A percentile compares a stretch with the other conserved stretches of the same genome.
phyloP scores from a whole-genome alignment of 352 stramenopile species.

The Elongisporangium anandrum region DNA sequence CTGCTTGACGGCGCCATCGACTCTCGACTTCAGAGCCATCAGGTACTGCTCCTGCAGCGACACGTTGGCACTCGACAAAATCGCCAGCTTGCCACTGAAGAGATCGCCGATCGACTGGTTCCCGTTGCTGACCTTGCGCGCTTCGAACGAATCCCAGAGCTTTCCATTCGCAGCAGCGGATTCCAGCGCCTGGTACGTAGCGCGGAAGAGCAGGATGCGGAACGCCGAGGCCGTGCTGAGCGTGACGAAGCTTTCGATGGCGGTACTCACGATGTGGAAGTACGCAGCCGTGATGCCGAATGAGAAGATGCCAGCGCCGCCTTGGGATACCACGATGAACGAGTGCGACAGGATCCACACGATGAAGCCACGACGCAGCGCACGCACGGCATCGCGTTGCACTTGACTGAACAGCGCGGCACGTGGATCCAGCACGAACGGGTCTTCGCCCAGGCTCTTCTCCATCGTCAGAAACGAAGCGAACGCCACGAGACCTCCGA shows the following conservation, averaged over 20 bases:
- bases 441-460: constrained; percentile 32
- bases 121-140: constrained; percentile 1
- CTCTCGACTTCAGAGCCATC: constrained; percentile 22
- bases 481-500: constrained; percentile 36
- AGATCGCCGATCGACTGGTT: constrained; percentile 12
- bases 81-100: constrained; percentile 4
- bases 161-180: constrained; percentile 13
- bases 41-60: constrained; percentile 47
- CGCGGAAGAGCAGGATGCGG: constrained; percentile 47
- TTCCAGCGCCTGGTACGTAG: constrained; percentile 23
- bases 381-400: constrained; percentile 40
- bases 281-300: constrained; percentile 16
- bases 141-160: constrained; percentile 28
- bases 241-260: constrained; percentile 38
- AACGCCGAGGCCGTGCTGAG: constrained; percentile 41
- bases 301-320: constrained; percentile 10
- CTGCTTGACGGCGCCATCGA: constrained; percentile 23
- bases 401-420: constrained; percentile 27
- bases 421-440: constrained; percentile 46
- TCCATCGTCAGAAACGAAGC: constrained; percentile 38
- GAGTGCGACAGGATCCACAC: constrained; percentile 33
- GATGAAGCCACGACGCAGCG: constrained; percentile 33
- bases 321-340: constrained; percentile 1
- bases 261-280: constrained; percentile 45
- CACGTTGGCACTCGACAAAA: neutral